Conservation (phyloP, 345 rosid genomes). For the Balakata baccata region DNA sequence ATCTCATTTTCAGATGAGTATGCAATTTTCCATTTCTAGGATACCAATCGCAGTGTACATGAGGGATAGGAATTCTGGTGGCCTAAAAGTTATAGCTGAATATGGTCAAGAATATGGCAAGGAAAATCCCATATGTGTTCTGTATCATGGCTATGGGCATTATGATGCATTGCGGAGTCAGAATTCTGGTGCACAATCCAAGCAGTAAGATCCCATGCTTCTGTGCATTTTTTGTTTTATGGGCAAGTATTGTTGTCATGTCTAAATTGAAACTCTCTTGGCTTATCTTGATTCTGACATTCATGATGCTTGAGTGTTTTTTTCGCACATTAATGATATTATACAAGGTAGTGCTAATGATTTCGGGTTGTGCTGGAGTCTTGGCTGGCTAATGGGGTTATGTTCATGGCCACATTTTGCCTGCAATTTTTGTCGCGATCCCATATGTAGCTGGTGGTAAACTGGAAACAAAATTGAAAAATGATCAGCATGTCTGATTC, state of each 20-base stretch:
- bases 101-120: constrained; percentile 60
- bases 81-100: constrained; percentile 51
- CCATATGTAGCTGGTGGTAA: background rate
- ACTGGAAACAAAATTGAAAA: background rate
- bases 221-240: background rate
- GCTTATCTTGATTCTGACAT: background rate
- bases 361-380: background rate
- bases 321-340: background rate
- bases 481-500: background rate
- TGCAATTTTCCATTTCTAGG: constrained; percentile 27
- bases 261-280: background rate
- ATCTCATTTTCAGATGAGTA: background rate
- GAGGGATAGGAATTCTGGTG: constrained; percentile 36
- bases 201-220: constrained; percentile 36
- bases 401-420: no score
- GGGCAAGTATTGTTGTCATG: constrained; percentile 3
- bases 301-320: background rate
- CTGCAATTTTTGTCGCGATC: no score
- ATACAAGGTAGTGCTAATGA: background rate
- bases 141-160: constrained; percentile 62
- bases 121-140: constrained; percentile 51
- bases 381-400: no score
- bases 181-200: constrained; percentile 22
- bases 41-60: constrained; percentile 56
- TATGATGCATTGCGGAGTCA: constrained; percentile 47